Conservation (phyloP, 2,329 filamentous ascomycete genomes). For the Diaporthe humulicola region DNA sequence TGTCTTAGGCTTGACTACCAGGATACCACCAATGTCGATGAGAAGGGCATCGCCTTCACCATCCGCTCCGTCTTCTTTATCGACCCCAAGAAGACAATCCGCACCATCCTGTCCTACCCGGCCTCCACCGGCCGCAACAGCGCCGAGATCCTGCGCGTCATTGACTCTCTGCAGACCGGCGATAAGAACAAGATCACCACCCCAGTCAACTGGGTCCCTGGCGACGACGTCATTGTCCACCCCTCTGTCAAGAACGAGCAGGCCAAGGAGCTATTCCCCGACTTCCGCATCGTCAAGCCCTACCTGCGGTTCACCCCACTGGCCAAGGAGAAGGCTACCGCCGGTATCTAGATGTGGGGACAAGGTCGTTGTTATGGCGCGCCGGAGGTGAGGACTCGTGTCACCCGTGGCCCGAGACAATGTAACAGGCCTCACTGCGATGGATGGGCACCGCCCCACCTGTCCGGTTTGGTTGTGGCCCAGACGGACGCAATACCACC, state of each 20-base stretch:
- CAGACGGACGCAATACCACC: neutral
- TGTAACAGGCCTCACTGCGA: neutral
- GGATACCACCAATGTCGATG: slow-evolving; percentile 84
- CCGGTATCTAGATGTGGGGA: slow-evolving; percentile 44
- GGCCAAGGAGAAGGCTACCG: slow-evolving; percentile 64
- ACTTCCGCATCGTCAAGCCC: slow-evolving; percentile 77
- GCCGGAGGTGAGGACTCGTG: neutral
- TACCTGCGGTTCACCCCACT: slow-evolving; percentile 81
- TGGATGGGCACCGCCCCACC: neutral
- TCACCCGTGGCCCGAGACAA: no score
- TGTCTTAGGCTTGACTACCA: slow-evolving; percentile 77
- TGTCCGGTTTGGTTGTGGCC: no score
- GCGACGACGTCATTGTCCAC: slow-evolving; percentile 93
- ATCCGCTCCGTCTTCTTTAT: slow-evolving; percentile 97
- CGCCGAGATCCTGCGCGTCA: slow-evolving; percentile 81
- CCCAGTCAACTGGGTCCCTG: slow-evolving; percentile 90
- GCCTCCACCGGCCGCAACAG: slow-evolving; percentile 90
- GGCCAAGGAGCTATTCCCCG: slow-evolving; percentile 88
- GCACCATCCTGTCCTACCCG: slow-evolving; percentile 92
- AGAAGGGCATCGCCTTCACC: slow-evolving; percentile 89
- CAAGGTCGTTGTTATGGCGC: neutral
- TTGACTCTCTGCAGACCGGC: slow-evolving; percentile 84
- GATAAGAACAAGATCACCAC: slow-evolving; percentile 92
- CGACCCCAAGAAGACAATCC: slow-evolving; percentile 93
- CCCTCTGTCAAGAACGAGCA: slow-evolving; percentile 85